phyloP scores from a whole-genome alignment of 306 rosid genomes.

The Alnus rubra region DNA sequence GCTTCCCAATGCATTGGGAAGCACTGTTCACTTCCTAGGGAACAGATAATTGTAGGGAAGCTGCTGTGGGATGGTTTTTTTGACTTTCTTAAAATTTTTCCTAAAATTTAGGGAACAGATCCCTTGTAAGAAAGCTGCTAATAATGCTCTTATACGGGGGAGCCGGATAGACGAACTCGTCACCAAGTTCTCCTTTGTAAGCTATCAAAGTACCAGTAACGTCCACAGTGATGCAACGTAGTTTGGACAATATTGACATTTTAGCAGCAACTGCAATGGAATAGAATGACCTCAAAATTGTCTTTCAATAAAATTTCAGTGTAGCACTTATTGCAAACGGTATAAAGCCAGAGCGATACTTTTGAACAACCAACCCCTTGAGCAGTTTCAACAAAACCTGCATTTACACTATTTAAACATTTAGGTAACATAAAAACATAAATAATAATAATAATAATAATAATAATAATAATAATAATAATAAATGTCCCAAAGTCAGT shows the following conservation, averaged over 20 bases:
- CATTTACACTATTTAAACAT: conserved; percentile 25
- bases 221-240: conserved; percentile 87
- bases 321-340: conserved; percentile 9
- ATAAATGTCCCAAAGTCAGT: not conserved
- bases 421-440: not conserved
- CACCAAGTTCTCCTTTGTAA: conserved; percentile 96
- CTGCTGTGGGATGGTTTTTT: too few relatives aligned
- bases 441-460: too few relatives aligned
- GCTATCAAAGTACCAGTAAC: conserved; percentile 94
- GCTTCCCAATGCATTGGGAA: too few relatives aligned
- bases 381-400: conserved; percentile 32
- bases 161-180: too few relatives aligned
- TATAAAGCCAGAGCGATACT: conserved; percentile 10
- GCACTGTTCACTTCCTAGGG: too few relatives aligned
- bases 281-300: not conserved
- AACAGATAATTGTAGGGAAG: too few relatives aligned
- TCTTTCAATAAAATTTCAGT: conserved; percentile 18
- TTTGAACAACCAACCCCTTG: conserved; percentile 31
- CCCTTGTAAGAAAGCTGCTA: too few relatives aligned
- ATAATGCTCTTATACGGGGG: too few relatives aligned
- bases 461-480: too few relatives aligned
- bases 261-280: conserved; percentile 23
- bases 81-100: too few relatives aligned
- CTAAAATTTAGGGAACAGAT: too few relatives aligned
- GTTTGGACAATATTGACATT: conserved; percentile 61